These are phyloP conservation scores for Schizonepeta tenuifolia DNA, from an alignment of 257 asterid species.

Conservation along the genomic window DNA sequence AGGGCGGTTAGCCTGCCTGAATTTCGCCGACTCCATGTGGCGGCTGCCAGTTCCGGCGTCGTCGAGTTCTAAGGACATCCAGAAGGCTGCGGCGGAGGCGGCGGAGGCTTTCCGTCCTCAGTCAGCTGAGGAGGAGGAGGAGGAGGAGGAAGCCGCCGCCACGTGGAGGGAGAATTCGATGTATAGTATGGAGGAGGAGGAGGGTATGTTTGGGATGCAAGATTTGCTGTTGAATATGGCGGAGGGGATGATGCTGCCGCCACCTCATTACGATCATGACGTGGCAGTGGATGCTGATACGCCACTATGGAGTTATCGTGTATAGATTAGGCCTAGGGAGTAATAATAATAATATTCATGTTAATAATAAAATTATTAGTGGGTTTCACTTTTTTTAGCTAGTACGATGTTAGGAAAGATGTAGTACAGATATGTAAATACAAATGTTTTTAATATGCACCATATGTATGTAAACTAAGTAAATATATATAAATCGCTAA, in stretches of 20 bases:
- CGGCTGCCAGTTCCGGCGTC: constrained; percentile 57
- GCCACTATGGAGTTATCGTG: constrained; percentile 53
- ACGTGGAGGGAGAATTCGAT: constrained; percentile 10
- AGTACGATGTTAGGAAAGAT: too few relatives aligned
- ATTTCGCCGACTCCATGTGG: constrained; percentile 74
- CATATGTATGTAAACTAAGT: too few relatives aligned
- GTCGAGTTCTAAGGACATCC: constrained; percentile 52
- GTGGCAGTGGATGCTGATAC: constrained; percentile 41
- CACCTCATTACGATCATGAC: constrained; percentile 41
- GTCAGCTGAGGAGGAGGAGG: neutral
- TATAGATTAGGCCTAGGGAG: too few relatives aligned
- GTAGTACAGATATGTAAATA: too few relatives aligned
- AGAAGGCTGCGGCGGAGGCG: constrained; percentile 58
- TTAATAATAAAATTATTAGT: too few relatives aligned
- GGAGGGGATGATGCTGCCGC: constrained; percentile 58
- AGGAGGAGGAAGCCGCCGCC: neutral
- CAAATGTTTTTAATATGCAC: too few relatives aligned
- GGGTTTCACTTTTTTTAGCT: too few relatives aligned
- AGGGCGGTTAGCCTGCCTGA: constrained; percentile 34
- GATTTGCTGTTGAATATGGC: constrained; percentile 51
- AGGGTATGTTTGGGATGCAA: constrained; percentile 50
- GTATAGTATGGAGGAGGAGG: constrained; percentile 53
- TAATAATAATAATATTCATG: too few relatives aligned
- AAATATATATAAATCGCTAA: too few relatives aligned
- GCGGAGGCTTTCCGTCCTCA: constrained; percentile 53